Evolutionary conservation across 176 grass and related monocot genomes (phyloP).

Genomic region (Chrysopogon serrulatus): DNA sequence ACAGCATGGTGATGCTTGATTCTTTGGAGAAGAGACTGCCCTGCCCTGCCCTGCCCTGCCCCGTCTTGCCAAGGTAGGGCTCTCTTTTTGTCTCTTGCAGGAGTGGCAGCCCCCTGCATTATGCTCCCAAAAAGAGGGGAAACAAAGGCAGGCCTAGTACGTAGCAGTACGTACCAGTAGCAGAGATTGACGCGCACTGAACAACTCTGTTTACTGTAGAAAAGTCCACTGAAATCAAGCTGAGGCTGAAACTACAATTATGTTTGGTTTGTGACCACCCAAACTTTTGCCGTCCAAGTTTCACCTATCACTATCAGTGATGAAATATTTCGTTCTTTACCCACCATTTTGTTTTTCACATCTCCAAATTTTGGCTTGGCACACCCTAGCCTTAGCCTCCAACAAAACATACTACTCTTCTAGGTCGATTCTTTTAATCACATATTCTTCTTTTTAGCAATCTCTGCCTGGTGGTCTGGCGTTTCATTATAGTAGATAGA

Average conservation of each 20-base stretch:
- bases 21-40: conserved; percentile 9
- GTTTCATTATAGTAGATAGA: too few species aligned
- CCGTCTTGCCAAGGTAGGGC: neutral
- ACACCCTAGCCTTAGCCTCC: too few species aligned
- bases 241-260: too few species aligned
- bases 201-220: neutral
- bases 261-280: neutral
- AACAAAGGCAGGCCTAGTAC: conserved; percentile 13
- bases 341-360: too few species aligned
- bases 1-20: neutral
- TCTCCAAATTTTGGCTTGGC: too few species aligned
- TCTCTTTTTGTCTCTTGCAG: conserved; percentile 23
- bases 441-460: too few species aligned
- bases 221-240: neutral
- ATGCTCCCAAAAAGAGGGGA: conserved; percentile 26
- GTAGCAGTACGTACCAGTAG: neutral
- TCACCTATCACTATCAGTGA: too few species aligned
- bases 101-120: conserved; percentile 9
- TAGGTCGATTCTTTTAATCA: too few species aligned
- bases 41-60: neutral
- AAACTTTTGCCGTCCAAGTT: neutral
- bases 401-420: too few species aligned
- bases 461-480: too few species aligned
- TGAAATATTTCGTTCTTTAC: too few species aligned
- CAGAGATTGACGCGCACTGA: neutral